Evolutionary conservation across 768 basidiomycete species (phyloP), one percentile per base, ranked within the genome.

Genomic region (Boletus bicolor): DNA sequence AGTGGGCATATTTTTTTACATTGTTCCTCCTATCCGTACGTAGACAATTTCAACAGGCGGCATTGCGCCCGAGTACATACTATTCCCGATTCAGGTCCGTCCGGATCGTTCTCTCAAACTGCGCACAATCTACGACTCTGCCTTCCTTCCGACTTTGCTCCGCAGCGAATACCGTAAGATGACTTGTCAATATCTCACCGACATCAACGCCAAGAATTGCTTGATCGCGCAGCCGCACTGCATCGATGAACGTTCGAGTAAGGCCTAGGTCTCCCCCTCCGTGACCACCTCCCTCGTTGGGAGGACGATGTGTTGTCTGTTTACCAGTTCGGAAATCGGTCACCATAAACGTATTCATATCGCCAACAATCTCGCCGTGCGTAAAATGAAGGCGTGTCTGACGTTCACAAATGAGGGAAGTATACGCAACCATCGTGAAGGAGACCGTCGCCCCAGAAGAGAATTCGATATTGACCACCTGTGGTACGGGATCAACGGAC

Each of bases 371-470:
- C 72, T 94, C 93, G 5, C 93, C 93, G 54, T 90, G 81, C 3
- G 86, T 85, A 63, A 94, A 94, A 68, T 94, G 91, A 66, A 93
- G 75, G 14, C 89, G 82, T 5, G 89, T 86, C 64, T 91, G 85
- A n/a, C 93, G 86, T 35, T 89, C 79, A 69, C 93, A 93, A 44
- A 93, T 81, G 42, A 80, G 75, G n/a, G 82, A 79, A 0, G 90
- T 89, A 66, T 84, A 89, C 12, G 93, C 93, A 46, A 91, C 81
- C 91, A 95, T 93, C 19, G 93, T 93, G 69, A 95, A 89, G 0
- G 89, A 89, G 12, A 82, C 89, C 0, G 93, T 94, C 30, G 82
- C 78, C 15, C 91, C 91, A 49, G 84, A 83, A 7, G 86, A 84
- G 68, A 91, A 95, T 64, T 93, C 89, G 53, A 95, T 72, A 68